These are phyloP conservation scores for Ramalina intermedia DNA, from an alignment of 495 filamentous ascomycete genomes.

Conservation along the genomic window DNA sequence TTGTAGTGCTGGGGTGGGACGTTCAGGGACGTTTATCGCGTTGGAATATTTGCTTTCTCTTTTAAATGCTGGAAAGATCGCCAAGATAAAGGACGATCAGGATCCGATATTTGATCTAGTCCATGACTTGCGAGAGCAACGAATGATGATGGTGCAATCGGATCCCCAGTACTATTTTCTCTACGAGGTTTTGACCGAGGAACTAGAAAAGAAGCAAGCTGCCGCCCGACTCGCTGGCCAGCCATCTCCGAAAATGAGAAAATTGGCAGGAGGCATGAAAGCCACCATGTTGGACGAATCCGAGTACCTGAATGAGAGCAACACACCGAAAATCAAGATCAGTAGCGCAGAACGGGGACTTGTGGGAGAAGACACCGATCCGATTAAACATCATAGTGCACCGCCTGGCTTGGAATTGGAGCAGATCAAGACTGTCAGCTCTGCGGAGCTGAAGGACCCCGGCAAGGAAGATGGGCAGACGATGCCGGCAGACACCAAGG, in stretches of 20 bases:
- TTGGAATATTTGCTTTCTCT: conserved; percentile 80
- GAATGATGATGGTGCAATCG: conserved; percentile 92
- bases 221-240: conserved; percentile 1
- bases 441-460: not conserved
- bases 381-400: not conserved
- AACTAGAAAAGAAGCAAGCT: conserved; percentile 27
- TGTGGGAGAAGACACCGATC: not conserved
- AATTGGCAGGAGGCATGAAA: conserved; percentile 8
- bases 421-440: not conserved
- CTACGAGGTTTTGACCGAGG: conserved; percentile 70
- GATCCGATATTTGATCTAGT: conserved; percentile 63
- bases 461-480: not conserved
- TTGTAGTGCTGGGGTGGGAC: conserved; percentile 87
- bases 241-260: conserved; percentile 8
- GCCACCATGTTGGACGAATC: conserved; percentile 1
- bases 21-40: conserved; percentile 89
- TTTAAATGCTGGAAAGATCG: conserved; percentile 58
- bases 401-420: not conserved
- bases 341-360: not conserved
- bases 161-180: conserved; percentile 78
- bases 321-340: not conserved
- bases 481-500: not conserved
- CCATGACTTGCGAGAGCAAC: conserved; percentile 68
- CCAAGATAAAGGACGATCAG: conserved; percentile 24
- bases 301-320: not conserved